These are phyloP conservation scores for Alternaria panax DNA, from an alignment of 2,329 filamentous ascomycete species.

Conservation along the genomic window DNA sequence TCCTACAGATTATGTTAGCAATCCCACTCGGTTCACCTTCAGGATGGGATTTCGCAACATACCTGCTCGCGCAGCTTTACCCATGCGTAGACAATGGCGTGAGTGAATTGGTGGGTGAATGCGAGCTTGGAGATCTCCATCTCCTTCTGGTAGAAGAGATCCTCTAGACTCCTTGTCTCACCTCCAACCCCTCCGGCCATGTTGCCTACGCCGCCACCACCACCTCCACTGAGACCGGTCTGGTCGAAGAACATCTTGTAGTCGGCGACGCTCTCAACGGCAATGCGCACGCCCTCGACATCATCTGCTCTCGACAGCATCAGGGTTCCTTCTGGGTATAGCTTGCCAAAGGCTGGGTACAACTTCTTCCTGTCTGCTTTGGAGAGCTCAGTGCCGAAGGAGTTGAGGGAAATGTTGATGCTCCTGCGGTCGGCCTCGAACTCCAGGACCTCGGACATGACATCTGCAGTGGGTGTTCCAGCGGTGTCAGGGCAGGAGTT, in stretches of 20 bases:
- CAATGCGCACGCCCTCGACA: slow-evolving; percentile 88
- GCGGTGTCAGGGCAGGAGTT: slow-evolving; percentile 86
- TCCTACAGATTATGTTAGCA: slow-evolving; percentile 66
- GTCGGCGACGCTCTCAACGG: slow-evolving; percentile 90
- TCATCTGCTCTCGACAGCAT: slow-evolving; percentile 97
- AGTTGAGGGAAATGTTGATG: slow-evolving; percentile 99
- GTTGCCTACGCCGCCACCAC: slow-evolving; percentile 78
- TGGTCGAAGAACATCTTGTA: slow-evolving; percentile 98
- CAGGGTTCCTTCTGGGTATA: slow-evolving; percentile 92
- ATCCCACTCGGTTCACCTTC: not conserved
- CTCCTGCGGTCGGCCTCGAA: slow-evolving; percentile 96
- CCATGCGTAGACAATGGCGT: slow-evolving; percentile 95
- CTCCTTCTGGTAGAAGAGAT: slow-evolving; percentile 99
- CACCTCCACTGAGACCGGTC: slow-evolving; percentile 77
- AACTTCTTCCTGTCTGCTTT: slow-evolving; percentile 96
- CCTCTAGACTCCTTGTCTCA: slow-evolving; percentile 90
- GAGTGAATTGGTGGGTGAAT: slow-evolving; percentile 95
- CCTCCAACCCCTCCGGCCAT: slow-evolving; percentile 80
- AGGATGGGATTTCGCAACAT: slow-evolving; percentile 46
- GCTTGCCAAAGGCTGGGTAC: slow-evolving; percentile 87
- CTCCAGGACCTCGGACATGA: slow-evolving; percentile 95
- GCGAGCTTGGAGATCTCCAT: slow-evolving; percentile 97
- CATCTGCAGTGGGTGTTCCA: slow-evolving; percentile 86
- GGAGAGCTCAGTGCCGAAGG: slow-evolving; percentile 92
- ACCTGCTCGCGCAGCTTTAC: slow-evolving; percentile 98